Evolutionary conservation across 495 filamentous ascomycete genomes (phyloP).

Genomic region (Pseudevernia furfuracea): DNA sequence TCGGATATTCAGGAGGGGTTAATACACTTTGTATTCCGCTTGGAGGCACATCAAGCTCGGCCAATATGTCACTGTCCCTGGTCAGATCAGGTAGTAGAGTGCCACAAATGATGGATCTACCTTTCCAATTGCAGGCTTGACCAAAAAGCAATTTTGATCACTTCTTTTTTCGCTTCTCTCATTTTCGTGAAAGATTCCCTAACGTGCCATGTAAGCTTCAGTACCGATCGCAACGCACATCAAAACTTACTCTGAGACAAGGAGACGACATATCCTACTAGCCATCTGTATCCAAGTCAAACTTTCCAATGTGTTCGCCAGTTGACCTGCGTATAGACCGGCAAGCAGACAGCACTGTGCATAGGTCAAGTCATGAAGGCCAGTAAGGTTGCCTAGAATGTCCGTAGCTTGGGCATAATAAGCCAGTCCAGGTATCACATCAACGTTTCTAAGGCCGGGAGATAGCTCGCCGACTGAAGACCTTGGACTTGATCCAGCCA

Average conservation of each 20-base stretch:
- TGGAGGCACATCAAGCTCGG: constrained; percentile 77
- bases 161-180: constrained; percentile 39
- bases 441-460: constrained; percentile 55
- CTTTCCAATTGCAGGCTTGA: constrained; percentile 91
- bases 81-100: constrained; percentile 1
- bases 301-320: constrained; percentile 82
- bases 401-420: constrained; percentile 81
- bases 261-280: constrained; percentile 63
- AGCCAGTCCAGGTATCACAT: constrained; percentile 78
- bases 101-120: constrained; percentile 37
- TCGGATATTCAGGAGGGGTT: constrained; percentile 23
- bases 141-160: constrained; percentile 79
- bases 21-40: constrained; percentile 57
- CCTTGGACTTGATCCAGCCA: constrained; percentile 19
- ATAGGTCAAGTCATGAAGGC: constrained; percentile 68
- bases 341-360: constrained; percentile 83
- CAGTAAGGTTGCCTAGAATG: constrained; percentile 75
- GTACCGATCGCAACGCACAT: not conserved
- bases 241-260: constrained; percentile 63
- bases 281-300: constrained; percentile 81
- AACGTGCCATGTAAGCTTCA: not conserved
- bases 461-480: constrained; percentile 20
- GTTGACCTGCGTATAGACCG: constrained; percentile 79
- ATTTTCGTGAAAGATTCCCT: constrained; percentile 16
- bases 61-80: constrained; percentile 71